Evolutionary conservation across 208 protist genomes (phyloP).

Genomic region (Angomonas desouzai): DNA sequence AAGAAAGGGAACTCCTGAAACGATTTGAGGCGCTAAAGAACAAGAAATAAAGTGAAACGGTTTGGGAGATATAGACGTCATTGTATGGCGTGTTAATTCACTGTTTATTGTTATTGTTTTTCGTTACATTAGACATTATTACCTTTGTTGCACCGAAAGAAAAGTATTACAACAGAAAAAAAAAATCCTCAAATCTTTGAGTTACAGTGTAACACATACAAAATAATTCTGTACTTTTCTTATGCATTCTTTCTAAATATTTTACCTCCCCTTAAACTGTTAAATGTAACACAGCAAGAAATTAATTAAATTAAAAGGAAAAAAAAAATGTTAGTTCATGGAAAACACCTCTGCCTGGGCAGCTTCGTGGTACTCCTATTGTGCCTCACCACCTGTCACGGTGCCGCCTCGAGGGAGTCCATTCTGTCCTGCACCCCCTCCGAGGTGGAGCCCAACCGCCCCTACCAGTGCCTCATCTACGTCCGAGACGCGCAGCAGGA

Average conservation of each 20-base stretch:
- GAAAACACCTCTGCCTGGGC: constrained; percentile 1
- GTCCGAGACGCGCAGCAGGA: constrained; percentile 28
- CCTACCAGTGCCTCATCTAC: constrained; percentile 34
- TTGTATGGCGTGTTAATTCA: neutral
- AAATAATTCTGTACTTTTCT: too few relatives aligned
- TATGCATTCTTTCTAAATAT: constrained; percentile 1
- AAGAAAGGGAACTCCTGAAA: constrained; percentile 42
- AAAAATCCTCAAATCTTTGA: too few relatives aligned
- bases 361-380: constrained; percentile 3
- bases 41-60: neutral
- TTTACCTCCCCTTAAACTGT: neutral
- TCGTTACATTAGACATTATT: neutral
- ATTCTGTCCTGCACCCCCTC: constrained; percentile 29
- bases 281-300: too few relatives aligned
- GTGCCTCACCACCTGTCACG: neutral
- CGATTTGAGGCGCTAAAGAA: constrained; percentile 42
- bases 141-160: neutral
- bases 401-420: constrained; percentile 25
- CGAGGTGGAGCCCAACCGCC: constrained; percentile 22
- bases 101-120: neutral
- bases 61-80: too few relatives aligned
- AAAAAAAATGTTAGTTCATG: too few relatives aligned
- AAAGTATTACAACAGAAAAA: neutral
- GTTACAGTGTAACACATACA: too few relatives aligned
- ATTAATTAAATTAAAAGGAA: too few relatives aligned